Percentiles rank a stretch among this genome's conserved stretches.
phyloP scores from a whole-genome alignment of 1,284 basidiomycete genomes.

The Takashimella tepidaria region DNA sequence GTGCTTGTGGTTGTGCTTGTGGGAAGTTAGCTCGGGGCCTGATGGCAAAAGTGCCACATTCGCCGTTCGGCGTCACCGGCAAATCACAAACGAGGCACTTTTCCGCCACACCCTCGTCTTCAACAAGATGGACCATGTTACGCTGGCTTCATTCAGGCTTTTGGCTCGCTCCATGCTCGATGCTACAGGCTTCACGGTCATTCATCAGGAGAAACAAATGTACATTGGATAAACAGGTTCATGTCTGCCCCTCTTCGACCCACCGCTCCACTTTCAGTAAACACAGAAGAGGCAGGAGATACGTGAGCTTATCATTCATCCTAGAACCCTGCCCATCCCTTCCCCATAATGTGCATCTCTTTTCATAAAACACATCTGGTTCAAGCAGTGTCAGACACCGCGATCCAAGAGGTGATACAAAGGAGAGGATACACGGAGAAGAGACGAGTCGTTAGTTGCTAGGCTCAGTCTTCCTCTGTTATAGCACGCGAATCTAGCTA shows the following conservation, averaged over 20 bases:
- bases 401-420: neutral
- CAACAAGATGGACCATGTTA: too few relatives aligned
- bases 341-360: too few relatives aligned
- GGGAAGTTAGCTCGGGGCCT: neutral
- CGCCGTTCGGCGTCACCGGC: conserved; percentile 1
- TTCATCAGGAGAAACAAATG: too few relatives aligned
- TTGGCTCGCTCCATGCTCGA: too few relatives aligned
- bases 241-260: conserved; percentile 47
- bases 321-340: neutral
- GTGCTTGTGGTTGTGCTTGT: neutral
- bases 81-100: neutral
- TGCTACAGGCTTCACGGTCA: too few relatives aligned
- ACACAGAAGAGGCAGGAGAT: conserved; percentile 43
- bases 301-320: conserved; percentile 32
- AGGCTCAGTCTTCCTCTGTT: neutral
- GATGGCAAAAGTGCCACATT: conserved; percentile 3
- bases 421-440: neutral
- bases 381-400: neutral
- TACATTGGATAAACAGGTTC: too few relatives aligned
- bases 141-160: too few relatives aligned
- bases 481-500: conserved; percentile 1
- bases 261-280: conserved; percentile 45
- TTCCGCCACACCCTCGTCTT: too few relatives aligned
- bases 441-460: neutral
- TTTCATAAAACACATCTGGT: neutral